phyloP scores from a whole-genome alignment of 306 rosid genomes.

The Rubus idaeus region DNA sequence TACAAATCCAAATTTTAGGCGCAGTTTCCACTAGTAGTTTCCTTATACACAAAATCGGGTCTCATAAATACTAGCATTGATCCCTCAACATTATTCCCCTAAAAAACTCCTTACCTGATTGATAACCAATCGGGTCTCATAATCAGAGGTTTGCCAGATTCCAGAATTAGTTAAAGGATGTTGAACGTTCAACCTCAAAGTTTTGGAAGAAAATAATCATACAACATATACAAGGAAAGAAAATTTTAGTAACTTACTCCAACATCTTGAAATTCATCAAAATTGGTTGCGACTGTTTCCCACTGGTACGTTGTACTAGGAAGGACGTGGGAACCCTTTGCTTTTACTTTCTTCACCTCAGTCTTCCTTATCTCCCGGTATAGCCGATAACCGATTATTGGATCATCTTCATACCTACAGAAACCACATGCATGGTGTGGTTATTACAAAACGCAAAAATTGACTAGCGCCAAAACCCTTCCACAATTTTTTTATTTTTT shows the following conservation, averaged over 20 bases:
- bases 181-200: neutral
- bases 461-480: constrained; percentile 8
- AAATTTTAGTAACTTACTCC: constrained; percentile 58
- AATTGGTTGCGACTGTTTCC: constrained; percentile 91
- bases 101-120: neutral
- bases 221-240: constrained; percentile 25
- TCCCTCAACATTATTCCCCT: neutral
- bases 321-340: constrained; percentile 74
- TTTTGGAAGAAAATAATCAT: neutral
- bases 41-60: neutral
- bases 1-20: neutral
- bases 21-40: neutral
- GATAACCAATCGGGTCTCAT: neutral
- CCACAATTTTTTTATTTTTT: neutral
- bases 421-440: constrained; percentile 33
- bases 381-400: constrained; percentile 82
- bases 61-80: neutral
- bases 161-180: neutral
- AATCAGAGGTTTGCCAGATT: neutral
- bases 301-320: constrained; percentile 67
- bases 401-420: constrained; percentile 97
- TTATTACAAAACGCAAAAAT: constrained; percentile 26
- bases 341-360: constrained; percentile 70
- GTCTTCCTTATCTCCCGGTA: constrained; percentile 86
- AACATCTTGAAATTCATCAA: constrained; percentile 91